Evolutionary conservation across 2,329 filamentous ascomycete genomes (phyloP), one percentile per base, ranked within the genome.

Genomic region (Xylariaceae sp.): DNA sequence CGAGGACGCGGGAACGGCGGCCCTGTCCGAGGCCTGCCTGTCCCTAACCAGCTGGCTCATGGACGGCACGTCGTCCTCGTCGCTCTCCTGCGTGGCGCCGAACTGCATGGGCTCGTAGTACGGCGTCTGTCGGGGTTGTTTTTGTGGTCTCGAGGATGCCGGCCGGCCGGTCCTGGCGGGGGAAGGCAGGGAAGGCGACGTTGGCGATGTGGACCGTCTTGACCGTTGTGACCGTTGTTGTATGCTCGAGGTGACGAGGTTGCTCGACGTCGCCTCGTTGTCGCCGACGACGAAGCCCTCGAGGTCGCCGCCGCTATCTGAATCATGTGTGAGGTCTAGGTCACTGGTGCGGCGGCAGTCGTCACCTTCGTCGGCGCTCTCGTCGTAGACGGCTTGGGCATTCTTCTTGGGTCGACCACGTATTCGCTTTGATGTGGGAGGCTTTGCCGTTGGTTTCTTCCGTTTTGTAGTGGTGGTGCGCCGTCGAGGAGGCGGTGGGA

Each of bases 291-390:
- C 60, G 52, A 72, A 72, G n/a, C 44, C 69, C 14, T 57, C 69
- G 2, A 72, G 65, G 50, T 72, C 70, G 2, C 64, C 65, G 18
- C 70, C 70, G 48, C 61, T 60, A 47, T 72, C 70, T 2, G 67
- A 73, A 42, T 74, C 72, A 32, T 73, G 68, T 44, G 71, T 71
- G 12, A 72, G 53, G 42, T 74, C 73, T 6, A 75, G 54, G 52
- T 75, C 73, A 50, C 71, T 72, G 3, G 70, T 72, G 48, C 70
- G 65, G 4, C 69, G 64, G 48, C 73, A 75, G 57, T 73, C 67
- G 48, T 69, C 65, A 18, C 70, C 65, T 58, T 72, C 67, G 56
- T 72, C 70, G 7, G 70, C 70, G 46, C 69, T 71, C 54, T 72
- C 70, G 46, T 72, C 70, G 50, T 72, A 72, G 20, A 59, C 29